phyloP scores from a whole-genome alignment of 2,329 filamentous ascomycete species.

The Macrophomina pseudophaseolina region DNA sequence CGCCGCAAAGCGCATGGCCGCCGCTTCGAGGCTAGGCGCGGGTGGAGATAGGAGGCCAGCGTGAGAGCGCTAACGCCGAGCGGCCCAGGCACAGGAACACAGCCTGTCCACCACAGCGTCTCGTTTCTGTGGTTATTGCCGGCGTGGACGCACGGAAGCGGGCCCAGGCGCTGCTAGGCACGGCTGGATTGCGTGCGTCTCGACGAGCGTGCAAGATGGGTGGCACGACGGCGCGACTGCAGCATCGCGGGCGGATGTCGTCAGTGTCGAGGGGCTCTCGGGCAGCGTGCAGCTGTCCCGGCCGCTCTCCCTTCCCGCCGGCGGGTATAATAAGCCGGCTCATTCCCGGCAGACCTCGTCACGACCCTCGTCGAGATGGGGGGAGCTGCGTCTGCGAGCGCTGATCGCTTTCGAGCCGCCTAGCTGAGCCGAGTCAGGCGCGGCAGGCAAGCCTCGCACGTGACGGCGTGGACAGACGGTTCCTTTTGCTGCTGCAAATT shows the following conservation, averaged over 20 bases:
- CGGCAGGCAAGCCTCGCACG: constrained; percentile 6
- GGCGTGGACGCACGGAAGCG: background rate
- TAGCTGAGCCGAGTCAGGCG: constrained; percentile 16
- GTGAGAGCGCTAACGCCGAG: constrained; percentile 14
- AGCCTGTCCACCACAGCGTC: background rate
- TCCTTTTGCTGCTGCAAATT: constrained; percentile 13
- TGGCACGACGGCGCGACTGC: constrained; percentile 12
- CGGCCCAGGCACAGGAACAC: constrained; percentile 22
- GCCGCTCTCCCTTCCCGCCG: background rate
- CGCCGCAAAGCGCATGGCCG: constrained; percentile 12
- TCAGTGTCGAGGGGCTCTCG: background rate
- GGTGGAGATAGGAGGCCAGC: constrained; percentile 7
- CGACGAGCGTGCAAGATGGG: background rate
- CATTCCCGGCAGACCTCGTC: constrained; percentile 18
- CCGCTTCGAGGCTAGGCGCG: constrained; percentile 13
- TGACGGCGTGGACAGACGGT: background rate
- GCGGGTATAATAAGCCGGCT: constrained; percentile 14
- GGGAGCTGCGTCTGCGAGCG: constrained; percentile 17
- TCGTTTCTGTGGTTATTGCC: background rate
- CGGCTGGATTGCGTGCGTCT: constrained; percentile 17
- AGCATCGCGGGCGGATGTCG: constrained; percentile 5
- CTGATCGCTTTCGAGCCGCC: constrained; percentile 17
- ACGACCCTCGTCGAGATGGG: constrained; percentile 14
- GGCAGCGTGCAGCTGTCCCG: constrained; percentile 8
- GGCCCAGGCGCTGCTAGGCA: constrained; percentile 2